Evolutionary conservation across 768 basidiomycete genomes (phyloP), one percentile per base, ranked within the genome.

Genomic region (Rhodocollybia butyracea): DNA sequence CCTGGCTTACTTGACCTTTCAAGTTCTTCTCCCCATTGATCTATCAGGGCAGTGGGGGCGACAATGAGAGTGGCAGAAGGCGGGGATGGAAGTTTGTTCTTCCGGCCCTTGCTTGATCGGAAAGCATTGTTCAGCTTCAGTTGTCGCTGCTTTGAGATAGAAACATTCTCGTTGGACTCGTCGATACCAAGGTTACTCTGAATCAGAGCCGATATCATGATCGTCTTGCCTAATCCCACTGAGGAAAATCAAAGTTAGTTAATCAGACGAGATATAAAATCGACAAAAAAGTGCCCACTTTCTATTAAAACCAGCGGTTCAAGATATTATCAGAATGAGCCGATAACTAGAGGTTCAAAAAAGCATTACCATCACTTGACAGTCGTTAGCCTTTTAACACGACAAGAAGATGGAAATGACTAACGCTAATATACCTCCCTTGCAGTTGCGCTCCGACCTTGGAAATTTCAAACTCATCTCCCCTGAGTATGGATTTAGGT

Each of bases 201-300:
- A 24, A 97, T 89, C 50, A 97, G 81, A 10, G 92, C 85, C 2
- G 94, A 91, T 31, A 97, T 69, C 91, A 94, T 94, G 60, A 94
- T 94, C 1, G 92, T 93, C 73, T 95, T 95, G 6, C 93, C 93
- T 84, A 95, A 89, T n/a, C 92, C 92, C 92, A 94, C 91, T 92
- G 51, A 40, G 47, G 26, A 41, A 46, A 46, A 30, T 19, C 5
- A 24, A 5, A 24, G 15, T 31, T 21, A 42, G 22, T 39, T 12
- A n/a, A 24, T 46, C 8, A 57, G n/a, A 36, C 47, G 42, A 46
- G 39, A 60, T 50, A 40, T 21, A 19, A 54, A 38, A 21, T 38
- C 64, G n/a, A n/a, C n/a, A n/a, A n/a, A n/a, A n/a, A n/a, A n/a
- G n/a, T n/a, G n/a, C 80, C 62, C 66, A 84, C 82, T 84, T 68